Conservation (phyloP, 2,329 filamentous ascomycete species). For the Mycogone perniciosa region DNA sequence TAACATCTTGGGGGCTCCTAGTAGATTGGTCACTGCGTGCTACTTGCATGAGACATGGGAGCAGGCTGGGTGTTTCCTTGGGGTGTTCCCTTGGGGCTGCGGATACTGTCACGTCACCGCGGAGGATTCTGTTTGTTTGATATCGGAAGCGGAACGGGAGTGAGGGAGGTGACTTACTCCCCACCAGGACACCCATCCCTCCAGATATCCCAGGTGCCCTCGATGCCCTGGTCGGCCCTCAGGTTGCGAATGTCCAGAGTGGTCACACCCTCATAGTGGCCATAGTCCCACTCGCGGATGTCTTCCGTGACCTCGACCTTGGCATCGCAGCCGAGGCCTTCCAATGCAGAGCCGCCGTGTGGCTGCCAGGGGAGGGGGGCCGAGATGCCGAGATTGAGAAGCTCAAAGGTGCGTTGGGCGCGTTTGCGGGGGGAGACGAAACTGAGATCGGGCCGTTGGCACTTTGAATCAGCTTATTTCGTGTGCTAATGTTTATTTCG, state of each 20-base stretch:
- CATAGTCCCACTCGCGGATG: slow-evolving; percentile 83
- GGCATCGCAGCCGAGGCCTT: slow-evolving; percentile 47
- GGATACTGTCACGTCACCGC: too few relatives aligned
- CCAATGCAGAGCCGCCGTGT: slow-evolving; percentile 34
- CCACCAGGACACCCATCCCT: slow-evolving; percentile 79
- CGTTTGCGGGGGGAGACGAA: slow-evolving; percentile 84
- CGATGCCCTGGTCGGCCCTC: slow-evolving; percentile 50
- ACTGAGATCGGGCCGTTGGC: slow-evolving; percentile 28
- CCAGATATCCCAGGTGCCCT: slow-evolving; percentile 76
- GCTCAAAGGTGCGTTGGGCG: slow-evolving; percentile 83
- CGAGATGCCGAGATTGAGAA: slow-evolving; percentile 68
- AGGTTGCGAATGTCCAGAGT: slow-evolving; percentile 58
- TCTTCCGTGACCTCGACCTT: slow-evolving; percentile 62
- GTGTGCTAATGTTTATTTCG: too few relatives aligned
- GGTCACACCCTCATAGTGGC: slow-evolving; percentile 77
- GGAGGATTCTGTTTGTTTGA: not conserved
- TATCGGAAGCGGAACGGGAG: not conserved
- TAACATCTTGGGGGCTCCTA: slow-evolving; percentile 67
- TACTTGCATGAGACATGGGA: not conserved
- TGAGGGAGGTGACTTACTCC: slow-evolving; percentile 53
- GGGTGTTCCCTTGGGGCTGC: too few relatives aligned
- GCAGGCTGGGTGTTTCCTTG: too few relatives aligned
- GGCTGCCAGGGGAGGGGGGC: slow-evolving; percentile 63
- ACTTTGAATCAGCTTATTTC: not conserved
- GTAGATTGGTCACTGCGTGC: slow-evolving; percentile 10